A percentile compares a stretch with the other conserved stretches of the same genome.
These are phyloP conservation scores for Colletotrichum trifolii DNA, from an alignment of 2,329 filamentous ascomycete genomes.

Conservation along the genomic window DNA sequence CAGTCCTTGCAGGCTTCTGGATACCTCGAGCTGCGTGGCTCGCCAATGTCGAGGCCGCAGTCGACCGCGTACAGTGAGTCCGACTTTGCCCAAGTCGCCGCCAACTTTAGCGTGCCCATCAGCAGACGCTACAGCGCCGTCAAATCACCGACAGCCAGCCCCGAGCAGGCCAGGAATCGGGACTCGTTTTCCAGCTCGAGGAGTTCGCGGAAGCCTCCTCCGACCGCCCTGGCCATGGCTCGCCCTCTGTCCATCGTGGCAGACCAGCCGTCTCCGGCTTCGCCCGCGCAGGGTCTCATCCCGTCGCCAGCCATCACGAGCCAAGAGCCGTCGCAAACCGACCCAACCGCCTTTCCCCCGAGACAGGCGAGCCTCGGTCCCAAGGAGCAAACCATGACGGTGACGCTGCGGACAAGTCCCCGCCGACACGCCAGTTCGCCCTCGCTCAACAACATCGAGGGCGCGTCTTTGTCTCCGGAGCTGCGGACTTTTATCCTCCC, in stretches of 20 bases:
- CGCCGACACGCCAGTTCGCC: slow-evolving; percentile 47
- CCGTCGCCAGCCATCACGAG: slow-evolving; percentile 14
- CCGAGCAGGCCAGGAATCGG: slow-evolving; percentile 38
- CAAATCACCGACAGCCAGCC: slow-evolving; percentile 42
- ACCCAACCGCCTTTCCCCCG: slow-evolving; percentile 20
- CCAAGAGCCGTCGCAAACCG: background rate
- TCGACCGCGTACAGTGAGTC: slow-evolving; percentile 42
- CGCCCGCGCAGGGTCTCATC: slow-evolving; percentile 1
- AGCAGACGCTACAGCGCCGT: slow-evolving; percentile 58
- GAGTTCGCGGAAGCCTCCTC: slow-evolving; percentile 50
- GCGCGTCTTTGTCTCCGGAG: slow-evolving; percentile 35
- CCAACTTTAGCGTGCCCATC: slow-evolving; percentile 66
- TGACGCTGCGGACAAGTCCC: slow-evolving; percentile 39
- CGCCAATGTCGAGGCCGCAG: slow-evolving; percentile 40
- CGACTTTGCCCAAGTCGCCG: slow-evolving; percentile 43
- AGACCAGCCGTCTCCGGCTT: slow-evolving; percentile 61
- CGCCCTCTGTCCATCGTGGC: slow-evolving; percentile 65
- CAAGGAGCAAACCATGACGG: slow-evolving; percentile 20
- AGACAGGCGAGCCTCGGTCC: slow-evolving; percentile 36
- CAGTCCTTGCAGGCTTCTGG: slow-evolving; percentile 62
- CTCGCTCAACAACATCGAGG: slow-evolving; percentile 44
- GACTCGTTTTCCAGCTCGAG: slow-evolving; percentile 41
- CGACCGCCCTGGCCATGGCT: slow-evolving; percentile 59
- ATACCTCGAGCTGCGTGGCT: slow-evolving; percentile 52
- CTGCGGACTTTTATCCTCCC: slow-evolving; percentile 36